Percentiles rank a stretch among this genome's conserved stretches.
phyloP scores from a whole-genome alignment of 129 eudicot species.

The Oenanthe sinensis region DNA sequence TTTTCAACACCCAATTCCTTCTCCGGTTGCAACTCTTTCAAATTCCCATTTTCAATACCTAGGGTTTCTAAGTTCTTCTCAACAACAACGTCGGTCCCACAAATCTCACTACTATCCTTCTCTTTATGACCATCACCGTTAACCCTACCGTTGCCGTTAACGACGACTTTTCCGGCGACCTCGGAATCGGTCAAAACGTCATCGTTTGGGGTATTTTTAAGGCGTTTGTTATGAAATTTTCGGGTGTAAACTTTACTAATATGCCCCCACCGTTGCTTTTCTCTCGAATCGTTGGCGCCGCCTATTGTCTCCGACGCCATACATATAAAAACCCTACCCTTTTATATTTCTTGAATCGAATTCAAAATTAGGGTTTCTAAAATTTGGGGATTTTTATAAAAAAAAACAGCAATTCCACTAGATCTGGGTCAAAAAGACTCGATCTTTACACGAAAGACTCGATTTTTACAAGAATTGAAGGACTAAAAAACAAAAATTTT shows the following conservation, averaged over 20 bases:
- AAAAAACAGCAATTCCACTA: conserved; percentile 7
- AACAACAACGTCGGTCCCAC: neutral
- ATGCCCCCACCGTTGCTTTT: conserved; percentile 49
- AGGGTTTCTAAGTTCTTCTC: conserved; percentile 20
- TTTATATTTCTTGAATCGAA: neutral
- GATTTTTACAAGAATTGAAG: neutral
- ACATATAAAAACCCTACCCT: conserved; percentile 49
- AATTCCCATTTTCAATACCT: conserved; percentile 25
- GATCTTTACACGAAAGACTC: neutral
- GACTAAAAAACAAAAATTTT: conserved; percentile 9
- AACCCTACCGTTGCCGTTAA: conserved; percentile 1
- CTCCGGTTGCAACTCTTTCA: neutral
- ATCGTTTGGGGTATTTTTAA: conserved; percentile 6
- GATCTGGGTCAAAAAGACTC: conserved; percentile 22
- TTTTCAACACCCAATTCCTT: neutral
- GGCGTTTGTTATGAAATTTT: conserved; percentile 22
- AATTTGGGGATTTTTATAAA: neutral
- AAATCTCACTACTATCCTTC: neutral
- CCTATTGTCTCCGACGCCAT: conserved; percentile 77
- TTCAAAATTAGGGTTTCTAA: neutral
- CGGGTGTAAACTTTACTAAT: conserved; percentile 56
- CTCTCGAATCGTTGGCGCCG: conserved; percentile 43
- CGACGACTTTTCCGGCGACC: neutral
- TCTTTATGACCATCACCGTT: neutral
- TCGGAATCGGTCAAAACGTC: conserved; percentile 4